Conservation (phyloP, 805 yeast genomes). For the Candida nanaspora region DNA sequence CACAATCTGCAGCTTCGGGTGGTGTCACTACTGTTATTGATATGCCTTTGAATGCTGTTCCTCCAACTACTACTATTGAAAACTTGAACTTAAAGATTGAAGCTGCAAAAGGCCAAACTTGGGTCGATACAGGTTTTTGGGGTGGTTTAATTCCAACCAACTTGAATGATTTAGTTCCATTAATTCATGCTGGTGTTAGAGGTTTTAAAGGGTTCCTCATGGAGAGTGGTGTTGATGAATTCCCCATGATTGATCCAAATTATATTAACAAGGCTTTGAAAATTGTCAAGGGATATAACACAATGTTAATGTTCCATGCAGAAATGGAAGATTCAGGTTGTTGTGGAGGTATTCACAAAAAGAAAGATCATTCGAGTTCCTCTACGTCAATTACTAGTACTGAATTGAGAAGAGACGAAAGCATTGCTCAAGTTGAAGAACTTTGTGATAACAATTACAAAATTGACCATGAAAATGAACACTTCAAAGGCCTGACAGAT, state of each 20-base stretch:
- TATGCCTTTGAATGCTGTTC: constrained; percentile 94
- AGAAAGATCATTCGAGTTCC: too few relatives aligned
- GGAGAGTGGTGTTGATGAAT: constrained; percentile 94
- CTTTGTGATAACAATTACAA: constrained; percentile 1
- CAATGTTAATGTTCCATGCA: constrained; percentile 88
- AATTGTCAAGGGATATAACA: constrained; percentile 50
- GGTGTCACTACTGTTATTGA: constrained; percentile 95
- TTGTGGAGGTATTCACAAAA: neutral
- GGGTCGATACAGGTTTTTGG: constrained; percentile 96
- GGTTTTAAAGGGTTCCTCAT: constrained; percentile 92
- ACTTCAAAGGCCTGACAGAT: constrained; percentile 33
- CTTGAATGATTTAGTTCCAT: constrained; percentile 58
- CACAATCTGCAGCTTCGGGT: constrained; percentile 90
- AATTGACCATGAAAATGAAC: constrained; percentile 2
- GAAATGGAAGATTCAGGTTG: constrained; percentile 52
- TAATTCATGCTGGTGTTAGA: constrained; percentile 79
- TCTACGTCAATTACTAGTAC: too few relatives aligned
- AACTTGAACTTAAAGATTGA: constrained; percentile 67
- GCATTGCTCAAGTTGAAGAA: constrained; percentile 20
- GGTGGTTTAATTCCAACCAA: constrained; percentile 89
- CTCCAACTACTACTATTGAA: constrained; percentile 83
- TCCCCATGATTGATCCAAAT: constrained; percentile 67
- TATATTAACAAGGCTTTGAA: constrained; percentile 66
- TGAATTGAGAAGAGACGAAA: too few relatives aligned
- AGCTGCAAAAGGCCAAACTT: constrained; percentile 76